Evolutionary conservation across 2,329 filamentous ascomycete genomes (phyloP), one percentile per base, ranked within the genome.

Genomic region (Elsinoe perseae): DNA sequence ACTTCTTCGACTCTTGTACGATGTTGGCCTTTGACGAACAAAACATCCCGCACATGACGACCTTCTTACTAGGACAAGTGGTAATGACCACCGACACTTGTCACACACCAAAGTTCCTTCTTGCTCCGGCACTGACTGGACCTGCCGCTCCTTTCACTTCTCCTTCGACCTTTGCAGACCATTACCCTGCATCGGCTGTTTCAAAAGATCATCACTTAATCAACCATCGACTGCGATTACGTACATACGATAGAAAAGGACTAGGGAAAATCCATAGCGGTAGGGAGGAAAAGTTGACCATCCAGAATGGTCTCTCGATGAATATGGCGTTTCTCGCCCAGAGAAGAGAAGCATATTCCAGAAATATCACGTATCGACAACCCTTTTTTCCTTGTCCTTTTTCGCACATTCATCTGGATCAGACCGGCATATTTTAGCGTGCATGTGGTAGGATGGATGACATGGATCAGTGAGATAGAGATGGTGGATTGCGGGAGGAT

Each of bases 171-270:
- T 16, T 34, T 30, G 25, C 44, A 30, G 44, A 14, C 12, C n/a
- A 14, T 32, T 50, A 18, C 38, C 38, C 48, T 52, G 48, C 32
- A 52, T 52, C 32, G 48, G 30, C 28, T 32, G 28, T 52, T 48
- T 52, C 30, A 25, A 52, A 28, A 16, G 28, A 14, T 27, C 44
- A 50, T 34, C 25, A 27, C 44, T 50, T 30, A 30, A 50, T 50
- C 21, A 30, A 50, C 32, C 21, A 18, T 36, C 40, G 16, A 40
- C 38, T 46, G 34, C 40, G 40, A 44, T 46, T 14, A 34, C 53
- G 53, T 48, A 56, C 53, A 56, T 56, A 56, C 27, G 18, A 44
- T 48, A 56, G 53, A 54, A 54, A n/a, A 27, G 52, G 52, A 34
- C 21, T 54, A 54, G 23, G 52, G 52, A 43, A n/a, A n/a, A 4